Conservation (phyloP, 164 flowering plant species). For the Pachysandra terminalis region DNA sequence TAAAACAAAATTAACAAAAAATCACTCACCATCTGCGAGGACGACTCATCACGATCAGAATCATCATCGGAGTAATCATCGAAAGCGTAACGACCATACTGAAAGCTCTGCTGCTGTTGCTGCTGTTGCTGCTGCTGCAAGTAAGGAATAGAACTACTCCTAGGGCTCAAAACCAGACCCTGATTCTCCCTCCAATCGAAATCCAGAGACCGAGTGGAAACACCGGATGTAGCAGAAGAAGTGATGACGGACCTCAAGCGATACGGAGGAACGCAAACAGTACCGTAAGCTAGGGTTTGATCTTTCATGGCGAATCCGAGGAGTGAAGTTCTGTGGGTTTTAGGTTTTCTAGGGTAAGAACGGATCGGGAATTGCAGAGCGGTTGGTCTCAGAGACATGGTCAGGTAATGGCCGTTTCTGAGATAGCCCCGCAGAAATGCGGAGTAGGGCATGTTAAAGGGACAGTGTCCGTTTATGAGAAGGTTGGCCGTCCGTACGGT, state of each 20-base stretch:
- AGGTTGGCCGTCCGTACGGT: not conserved
- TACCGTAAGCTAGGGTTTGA: constrained; percentile 35
- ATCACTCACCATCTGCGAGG: constrained; percentile 25
- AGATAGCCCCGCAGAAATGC: constrained; percentile 12
- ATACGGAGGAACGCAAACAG: constrained; percentile 59
- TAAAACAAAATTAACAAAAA: not conserved
- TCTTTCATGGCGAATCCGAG: constrained; percentile 41
- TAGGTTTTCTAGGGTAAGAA: constrained; percentile 9
- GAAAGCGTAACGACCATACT: constrained; percentile 20
- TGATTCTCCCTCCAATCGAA: constrained; percentile 21
- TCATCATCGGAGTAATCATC: constrained; percentile 49
- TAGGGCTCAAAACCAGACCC: constrained; percentile 14
- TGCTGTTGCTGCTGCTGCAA: constrained; percentile 19
- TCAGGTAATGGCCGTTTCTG: constrained; percentile 3
- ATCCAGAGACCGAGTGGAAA: constrained; percentile 13
- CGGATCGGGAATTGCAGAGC: not conserved
- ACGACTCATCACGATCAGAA: constrained; percentile 36
- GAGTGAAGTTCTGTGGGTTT: constrained; percentile 32
- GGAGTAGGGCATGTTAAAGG: constrained; percentile 11
- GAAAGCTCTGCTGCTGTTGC: constrained; percentile 21
- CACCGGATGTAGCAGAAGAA: constrained; percentile 13
- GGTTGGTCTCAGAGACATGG: constrained; percentile 18
- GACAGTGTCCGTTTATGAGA: not conserved
- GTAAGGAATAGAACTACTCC: constrained; percentile 9
- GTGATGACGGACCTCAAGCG: constrained; percentile 42